Conservation (phyloP, 768 basidiomycete species). For the Hygrocybe coccinea region DNA sequence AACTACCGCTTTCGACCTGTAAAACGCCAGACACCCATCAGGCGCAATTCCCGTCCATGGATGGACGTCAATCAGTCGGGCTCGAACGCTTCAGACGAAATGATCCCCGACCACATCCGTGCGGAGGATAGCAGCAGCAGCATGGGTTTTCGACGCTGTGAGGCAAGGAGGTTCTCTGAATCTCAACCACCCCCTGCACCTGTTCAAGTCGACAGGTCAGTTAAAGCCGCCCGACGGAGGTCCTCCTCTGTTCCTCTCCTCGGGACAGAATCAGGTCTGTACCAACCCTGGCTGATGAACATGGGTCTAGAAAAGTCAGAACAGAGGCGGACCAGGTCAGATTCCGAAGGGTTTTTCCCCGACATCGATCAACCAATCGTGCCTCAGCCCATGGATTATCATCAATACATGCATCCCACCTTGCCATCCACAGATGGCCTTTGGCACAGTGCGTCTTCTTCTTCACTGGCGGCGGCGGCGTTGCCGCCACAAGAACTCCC, state of each 20-base stretch:
- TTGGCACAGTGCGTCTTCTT: no score
- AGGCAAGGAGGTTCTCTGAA: not conserved
- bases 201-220: slow-evolving; percentile 15
- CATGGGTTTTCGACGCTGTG: not conserved
- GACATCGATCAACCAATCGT: not conserved
- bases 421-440: no score
- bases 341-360: not conserved
- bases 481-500: no score
- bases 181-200: slow-evolving; percentile 6
- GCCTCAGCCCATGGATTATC: not conserved
- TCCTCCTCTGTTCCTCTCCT: slow-evolving; percentile 32
- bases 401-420: no score
- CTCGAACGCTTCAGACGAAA: not conserved
- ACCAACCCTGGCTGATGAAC: not conserved
- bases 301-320: not conserved
- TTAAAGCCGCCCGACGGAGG: slow-evolving; percentile 26
- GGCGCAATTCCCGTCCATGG: slow-evolving; percentile 25
- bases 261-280: not conserved
- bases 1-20: slow-evolving; percentile 60
- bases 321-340: not conserved
- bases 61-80: slow-evolving; percentile 19
- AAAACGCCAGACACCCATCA: slow-evolving; percentile 28
- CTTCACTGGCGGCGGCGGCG: no score
- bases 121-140: not conserved
- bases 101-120: not conserved